Base-by-base conservation (phyloP, 148 eudicot genomes). In the Euryodendron excelsum region DNA sequence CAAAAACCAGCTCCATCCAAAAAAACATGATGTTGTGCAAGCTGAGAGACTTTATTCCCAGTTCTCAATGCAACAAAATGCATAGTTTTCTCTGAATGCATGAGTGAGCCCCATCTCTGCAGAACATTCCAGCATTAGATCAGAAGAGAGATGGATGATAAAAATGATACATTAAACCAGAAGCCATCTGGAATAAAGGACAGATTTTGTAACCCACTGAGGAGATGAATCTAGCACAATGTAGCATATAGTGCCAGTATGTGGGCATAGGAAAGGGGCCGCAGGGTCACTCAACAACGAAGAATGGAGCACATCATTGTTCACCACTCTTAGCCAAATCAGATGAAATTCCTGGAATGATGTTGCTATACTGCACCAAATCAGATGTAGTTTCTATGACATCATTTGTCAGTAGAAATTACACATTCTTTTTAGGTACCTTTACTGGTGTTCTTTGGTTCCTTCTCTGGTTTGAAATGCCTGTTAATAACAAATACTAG, bases 1-100 rank as follows among this genome's bases (percentile, higher is more conserved):
- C 80, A 64, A 87, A 45, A 45, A 89, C 30, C 52, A 87, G 60
- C 62, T 84, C 88, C 94, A 93, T 88, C 63, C 36, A 55, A 55
- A 39, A 68, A 53, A 39, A 37, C 72, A 69, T 28, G 36, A 74
- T 39, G 41, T 74, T 45, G 53, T 7, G 28, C 39, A 33, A 9
- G 58, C 1, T 41, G 69, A 56, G 69, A 56, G 50, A 69, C 47
- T 44, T 44, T 47, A 72, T 55, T 34, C 73, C 73, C 65, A 61
- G 30, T 62, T 74, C 50, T 47, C 20, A 21, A 37, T 34, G 59
- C 75, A 73, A 52, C 3, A 50, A 69, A 73, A 70, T 11, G 6
- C 23, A 73, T 60, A 60, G 25, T 52, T 58, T 53, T 62, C 81
- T 68, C 31, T 58, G n/a, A 67, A 41, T 17, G 50, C 28, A 72